A percentile compares a stretch with the other conserved stretches of the same genome.
Conservation (phyloP, 106 monocot genomes). For the Hemerocallis citrina region DNA sequence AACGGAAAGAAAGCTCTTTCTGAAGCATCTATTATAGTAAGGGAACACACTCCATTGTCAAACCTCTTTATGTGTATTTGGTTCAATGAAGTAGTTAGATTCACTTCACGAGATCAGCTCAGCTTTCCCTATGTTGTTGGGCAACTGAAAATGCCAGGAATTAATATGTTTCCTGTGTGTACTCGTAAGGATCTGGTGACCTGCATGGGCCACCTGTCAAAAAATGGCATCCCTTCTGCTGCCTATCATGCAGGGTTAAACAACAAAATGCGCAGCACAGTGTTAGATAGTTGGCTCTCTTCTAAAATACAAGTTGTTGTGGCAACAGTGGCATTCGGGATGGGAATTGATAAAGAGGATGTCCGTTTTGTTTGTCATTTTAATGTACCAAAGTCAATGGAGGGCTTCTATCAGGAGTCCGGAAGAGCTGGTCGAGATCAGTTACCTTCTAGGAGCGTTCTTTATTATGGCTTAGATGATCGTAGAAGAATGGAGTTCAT, state of each 20-base stretch:
- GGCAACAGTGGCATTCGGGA: constrained; percentile 98
- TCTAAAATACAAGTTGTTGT: constrained; percentile 84
- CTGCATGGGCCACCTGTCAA: constrained; percentile 93
- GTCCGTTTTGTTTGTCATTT: constrained; percentile 82
- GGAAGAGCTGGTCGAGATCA: constrained; percentile 98
- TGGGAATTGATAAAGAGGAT: constrained; percentile 98
- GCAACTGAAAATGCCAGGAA: constrained; percentile 32
- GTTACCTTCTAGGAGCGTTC: constrained; percentile 62
- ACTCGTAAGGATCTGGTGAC: constrained; percentile 85
- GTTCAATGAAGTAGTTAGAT: constrained; percentile 97
- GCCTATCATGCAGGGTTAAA: constrained; percentile 96
- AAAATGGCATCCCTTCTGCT: no score
- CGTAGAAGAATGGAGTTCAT: constrained; percentile 90
- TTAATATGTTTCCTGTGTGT: constrained; percentile 91
- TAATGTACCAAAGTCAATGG: constrained; percentile 94
- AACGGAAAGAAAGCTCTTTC: constrained; percentile 91
- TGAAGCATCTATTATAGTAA: constrained; percentile 78
- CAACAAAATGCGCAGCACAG: constrained; percentile 57
- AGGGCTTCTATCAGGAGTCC: constrained; percentile 94
- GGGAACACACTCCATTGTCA: constrained; percentile 62
- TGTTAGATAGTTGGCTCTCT: constrained; percentile 86
- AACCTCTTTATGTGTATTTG: constrained; percentile 77
- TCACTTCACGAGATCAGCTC: constrained; percentile 91
- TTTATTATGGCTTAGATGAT: constrained; percentile 91
- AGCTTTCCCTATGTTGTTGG: constrained; percentile 87